These are phyloP conservation scores for Yamadazyma atlantica DNA, from an alignment of 1,139 yeast genomes.

Conservation along the genomic window DNA sequence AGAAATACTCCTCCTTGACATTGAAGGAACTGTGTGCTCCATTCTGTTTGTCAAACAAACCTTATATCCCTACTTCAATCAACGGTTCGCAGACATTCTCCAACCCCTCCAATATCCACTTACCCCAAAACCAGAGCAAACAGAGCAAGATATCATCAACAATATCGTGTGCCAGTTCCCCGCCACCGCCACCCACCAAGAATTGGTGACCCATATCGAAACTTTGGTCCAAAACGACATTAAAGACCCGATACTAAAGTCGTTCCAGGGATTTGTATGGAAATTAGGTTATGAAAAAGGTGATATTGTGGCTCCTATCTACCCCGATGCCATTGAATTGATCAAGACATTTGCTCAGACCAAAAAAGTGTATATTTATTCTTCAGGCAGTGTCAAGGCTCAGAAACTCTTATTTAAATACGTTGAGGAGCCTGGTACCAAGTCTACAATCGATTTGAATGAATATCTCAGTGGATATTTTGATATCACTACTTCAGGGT, in stretches of 20 bases:
- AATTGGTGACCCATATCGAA: conserved; percentile 34
- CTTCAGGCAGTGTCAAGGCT: conserved; percentile 90
- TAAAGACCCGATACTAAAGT: conserved; percentile 75
- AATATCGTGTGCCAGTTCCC: conserved; percentile 42
- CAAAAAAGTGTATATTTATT: conserved; percentile 64
- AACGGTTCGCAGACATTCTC: conserved; percentile 25
- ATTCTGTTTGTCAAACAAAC: conserved; percentile 80
- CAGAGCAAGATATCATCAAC: conserved; percentile 18
- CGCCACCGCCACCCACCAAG: conserved; percentile 22
- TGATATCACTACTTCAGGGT: conserved; percentile 84
- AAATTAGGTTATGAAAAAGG: conserved; percentile 73
- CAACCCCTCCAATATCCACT: conserved; percentile 36
- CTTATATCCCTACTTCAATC: conserved; percentile 54
- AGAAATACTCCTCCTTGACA: conserved; percentile 46
- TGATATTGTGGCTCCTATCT: conserved; percentile 74
- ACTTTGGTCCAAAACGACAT: conserved; percentile 61
- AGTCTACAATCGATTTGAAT: conserved; percentile 49
- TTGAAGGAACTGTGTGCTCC: conserved; percentile 92
- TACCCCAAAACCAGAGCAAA: conserved; percentile 2
- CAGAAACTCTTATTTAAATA: conserved; percentile 75
- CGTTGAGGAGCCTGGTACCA: conserved; percentile 35
- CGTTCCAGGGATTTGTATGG: conserved; percentile 86
- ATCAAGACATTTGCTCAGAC: conserved; percentile 38
- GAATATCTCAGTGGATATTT: conserved; percentile 62
- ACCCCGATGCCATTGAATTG: conserved; percentile 64